These are phyloP conservation scores for Pyrus hybrid DNA, from an alignment of 331 rosid genomes.

Conservation along the genomic window DNA sequence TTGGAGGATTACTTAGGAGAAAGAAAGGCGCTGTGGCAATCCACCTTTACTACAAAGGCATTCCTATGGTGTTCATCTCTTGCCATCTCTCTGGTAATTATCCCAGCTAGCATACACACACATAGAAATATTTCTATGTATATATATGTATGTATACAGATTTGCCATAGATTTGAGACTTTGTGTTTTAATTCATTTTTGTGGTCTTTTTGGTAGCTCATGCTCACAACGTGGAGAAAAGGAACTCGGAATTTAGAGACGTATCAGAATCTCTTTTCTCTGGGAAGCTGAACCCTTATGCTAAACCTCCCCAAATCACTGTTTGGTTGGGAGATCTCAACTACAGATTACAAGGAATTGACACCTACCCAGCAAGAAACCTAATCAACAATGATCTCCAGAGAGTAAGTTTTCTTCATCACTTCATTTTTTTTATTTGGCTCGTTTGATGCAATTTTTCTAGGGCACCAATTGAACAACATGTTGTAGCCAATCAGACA, in stretches of 20 bases:
- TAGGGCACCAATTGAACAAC: too few relatives aligned
- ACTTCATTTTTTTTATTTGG: background rate
- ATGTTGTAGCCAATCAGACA: too few relatives aligned
- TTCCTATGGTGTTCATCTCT: slow-evolving; percentile 51
- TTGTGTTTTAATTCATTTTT: background rate
- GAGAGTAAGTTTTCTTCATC: slow-evolving; percentile 15
- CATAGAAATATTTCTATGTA: too few relatives aligned
- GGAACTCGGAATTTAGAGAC: slow-evolving; percentile 48
- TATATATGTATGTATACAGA: too few relatives aligned
- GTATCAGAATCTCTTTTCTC: slow-evolving; percentile 58
- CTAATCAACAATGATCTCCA: slow-evolving; percentile 40
- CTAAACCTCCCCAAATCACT: slow-evolving; percentile 42
- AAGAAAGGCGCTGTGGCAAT: slow-evolving; percentile 78
- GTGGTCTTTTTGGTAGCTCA: slow-evolving; percentile 39
- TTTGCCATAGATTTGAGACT: too few relatives aligned
- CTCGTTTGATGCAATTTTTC: too few relatives aligned
- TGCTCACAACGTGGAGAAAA: slow-evolving; percentile 45
- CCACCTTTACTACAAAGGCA: slow-evolving; percentile 54
- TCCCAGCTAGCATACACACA: background rate
- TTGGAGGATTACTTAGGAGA: slow-evolving; percentile 62
- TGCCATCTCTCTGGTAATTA: slow-evolving; percentile 65
- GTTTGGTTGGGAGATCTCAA: slow-evolving; percentile 81
- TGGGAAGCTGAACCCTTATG: slow-evolving; percentile 42
- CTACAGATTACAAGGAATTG: slow-evolving; percentile 53
- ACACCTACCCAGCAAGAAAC: slow-evolving; percentile 34